Conservation (phyloP, 768 basidiomycete genomes). For the Botryobasidium botryosum region DNA sequence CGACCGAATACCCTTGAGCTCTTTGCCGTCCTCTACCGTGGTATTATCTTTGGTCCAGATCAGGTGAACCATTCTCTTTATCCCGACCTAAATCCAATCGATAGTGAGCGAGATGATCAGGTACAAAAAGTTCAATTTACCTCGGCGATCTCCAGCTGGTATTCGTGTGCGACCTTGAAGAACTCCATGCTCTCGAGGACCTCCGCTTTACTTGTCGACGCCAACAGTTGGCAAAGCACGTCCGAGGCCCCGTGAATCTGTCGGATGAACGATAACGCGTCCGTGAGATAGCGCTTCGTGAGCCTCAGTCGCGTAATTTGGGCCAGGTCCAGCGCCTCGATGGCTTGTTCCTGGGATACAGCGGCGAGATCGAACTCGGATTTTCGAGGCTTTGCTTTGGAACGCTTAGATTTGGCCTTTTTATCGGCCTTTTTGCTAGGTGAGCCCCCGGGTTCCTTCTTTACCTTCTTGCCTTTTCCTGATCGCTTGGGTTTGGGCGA, state of each 20-base stretch:
- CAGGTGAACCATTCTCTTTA: slow-evolving; percentile 92
- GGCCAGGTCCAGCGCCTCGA: slow-evolving; percentile 50
- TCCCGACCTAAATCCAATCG: slow-evolving; percentile 39
- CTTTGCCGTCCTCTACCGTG: slow-evolving; percentile 58
- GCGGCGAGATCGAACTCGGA: slow-evolving; percentile 42
- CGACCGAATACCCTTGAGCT: slow-evolving; percentile 76
- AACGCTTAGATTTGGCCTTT: not conserved
- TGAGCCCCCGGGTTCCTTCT: no score
- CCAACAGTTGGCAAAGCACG: slow-evolving; percentile 57
- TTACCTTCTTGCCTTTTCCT: slow-evolving; percentile 10
- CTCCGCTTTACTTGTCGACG: slow-evolving; percentile 71
- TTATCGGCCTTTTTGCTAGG: no score
- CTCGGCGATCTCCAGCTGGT: slow-evolving; percentile 62
- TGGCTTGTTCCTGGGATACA: slow-evolving; percentile 51
- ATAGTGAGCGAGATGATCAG: not conserved
- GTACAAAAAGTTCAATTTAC: slow-evolving; percentile 23
- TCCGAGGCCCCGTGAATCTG: slow-evolving; percentile 52
- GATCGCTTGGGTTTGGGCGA: slow-evolving; percentile 7
- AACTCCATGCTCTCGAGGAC: slow-evolving; percentile 80
- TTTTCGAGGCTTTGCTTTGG: slow-evolving; percentile 17
- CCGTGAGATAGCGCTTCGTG: slow-evolving; percentile 71
- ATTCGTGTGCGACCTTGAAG: slow-evolving; percentile 67
- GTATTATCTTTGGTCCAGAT: slow-evolving; percentile 94
- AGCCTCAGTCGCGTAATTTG: slow-evolving; percentile 50
- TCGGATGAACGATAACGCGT: slow-evolving; percentile 70